A percentile compares a stretch with the other conserved stretches of the same genome.
These are phyloP conservation scores for Meyerozyma guilliermondii DNA, from an alignment of 1,139 yeast genomes.

Conservation along the genomic window DNA sequence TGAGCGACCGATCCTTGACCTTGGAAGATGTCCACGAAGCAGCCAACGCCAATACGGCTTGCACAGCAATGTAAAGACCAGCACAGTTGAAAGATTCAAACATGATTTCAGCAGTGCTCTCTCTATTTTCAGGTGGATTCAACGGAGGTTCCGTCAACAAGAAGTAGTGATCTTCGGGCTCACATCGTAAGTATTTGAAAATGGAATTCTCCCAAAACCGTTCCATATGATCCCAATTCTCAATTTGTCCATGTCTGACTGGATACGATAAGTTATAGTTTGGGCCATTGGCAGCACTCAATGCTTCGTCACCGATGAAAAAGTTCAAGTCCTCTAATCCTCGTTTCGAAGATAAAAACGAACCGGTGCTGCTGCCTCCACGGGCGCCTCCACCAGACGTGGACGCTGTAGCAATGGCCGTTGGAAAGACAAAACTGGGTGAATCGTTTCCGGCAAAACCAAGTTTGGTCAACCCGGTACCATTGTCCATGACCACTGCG, in stretches of 20 bases:
- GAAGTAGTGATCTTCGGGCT: slow-evolving; percentile 97
- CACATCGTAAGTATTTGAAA: slow-evolving; percentile 92
- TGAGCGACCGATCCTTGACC: slow-evolving; percentile 88
- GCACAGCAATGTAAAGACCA: slow-evolving; percentile 96
- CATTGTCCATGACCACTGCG: slow-evolving; percentile 96
- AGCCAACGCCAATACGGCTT: slow-evolving; percentile 96
- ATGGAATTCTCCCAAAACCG: slow-evolving; percentile 97
- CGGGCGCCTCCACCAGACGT: slow-evolving; percentile 26
- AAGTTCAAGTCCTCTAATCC: slow-evolving; percentile 95
- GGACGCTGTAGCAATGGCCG: slow-evolving; percentile 85
- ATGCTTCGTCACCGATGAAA: slow-evolving; percentile 92
- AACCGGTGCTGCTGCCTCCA: slow-evolving; percentile 10
- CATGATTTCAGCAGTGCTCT: slow-evolving; percentile 97
- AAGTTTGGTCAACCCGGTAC: slow-evolving; percentile 95
- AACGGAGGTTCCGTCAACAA: slow-evolving; percentile 95
- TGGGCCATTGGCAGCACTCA: slow-evolving; percentile 84
- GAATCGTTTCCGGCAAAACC: slow-evolving; percentile 99
- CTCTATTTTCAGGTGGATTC: slow-evolving; percentile 98
- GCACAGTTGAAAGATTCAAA: slow-evolving; percentile 98
- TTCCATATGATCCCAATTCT: slow-evolving; percentile 99
- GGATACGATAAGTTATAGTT: slow-evolving; percentile 89
- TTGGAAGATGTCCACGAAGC: slow-evolving; percentile 98
- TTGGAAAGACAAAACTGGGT: slow-evolving; percentile 95
- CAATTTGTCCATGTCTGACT: slow-evolving; percentile 95
- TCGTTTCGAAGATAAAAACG: slow-evolving; percentile 60